A percentile compares a stretch with the other conserved stretches of the same genome.
These are phyloP conservation scores for Solanum pimpinellifolium DNA, from an alignment of 257 asterid species.

Conservation along the genomic window DNA sequence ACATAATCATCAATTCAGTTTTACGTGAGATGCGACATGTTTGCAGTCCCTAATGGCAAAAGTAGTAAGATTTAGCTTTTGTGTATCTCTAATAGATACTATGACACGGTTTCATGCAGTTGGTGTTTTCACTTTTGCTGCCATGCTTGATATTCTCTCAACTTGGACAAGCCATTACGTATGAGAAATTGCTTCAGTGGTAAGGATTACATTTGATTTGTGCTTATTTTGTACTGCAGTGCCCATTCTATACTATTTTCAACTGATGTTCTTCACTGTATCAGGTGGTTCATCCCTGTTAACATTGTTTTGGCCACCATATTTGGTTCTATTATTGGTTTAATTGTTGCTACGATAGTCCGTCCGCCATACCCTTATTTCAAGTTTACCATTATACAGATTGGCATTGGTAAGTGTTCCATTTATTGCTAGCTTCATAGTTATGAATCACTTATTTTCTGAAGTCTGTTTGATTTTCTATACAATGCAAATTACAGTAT, in stretches of 20 bases:
- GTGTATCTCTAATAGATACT: not conserved
- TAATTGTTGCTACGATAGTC: conserved; percentile 50
- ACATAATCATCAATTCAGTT: not conserved
- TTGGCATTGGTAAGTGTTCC: conserved; percentile 67
- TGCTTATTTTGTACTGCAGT: not conserved
- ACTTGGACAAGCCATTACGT: conserved; percentile 85
- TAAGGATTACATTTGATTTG: conserved; percentile 6
- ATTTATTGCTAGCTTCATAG: not conserved
- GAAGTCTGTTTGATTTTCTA: not conserved
- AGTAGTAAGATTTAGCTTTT: not conserved
- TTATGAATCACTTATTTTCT: not conserved
- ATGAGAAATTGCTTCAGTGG: conserved; percentile 71
- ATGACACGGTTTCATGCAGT: conserved; percentile 31
- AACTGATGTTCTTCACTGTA: not conserved
- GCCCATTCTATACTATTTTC: not conserved
- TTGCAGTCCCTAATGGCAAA: not conserved
- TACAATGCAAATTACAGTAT: not conserved
- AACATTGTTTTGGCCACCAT: conserved; percentile 71
- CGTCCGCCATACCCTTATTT: conserved; percentile 89
- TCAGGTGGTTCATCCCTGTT: conserved; percentile 99
- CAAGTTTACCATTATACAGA: conserved; percentile 78
- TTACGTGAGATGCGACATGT: not conserved
- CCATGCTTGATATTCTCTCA: conserved; percentile 96
- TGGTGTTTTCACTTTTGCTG: conserved; percentile 91
- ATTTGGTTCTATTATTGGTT: conserved; percentile 84